Percentiles rank a stretch among this genome's conserved stretches.
phyloP scores from a whole-genome alignment of 1,139 yeast genomes.

The Starmera stellimalicola region DNA sequence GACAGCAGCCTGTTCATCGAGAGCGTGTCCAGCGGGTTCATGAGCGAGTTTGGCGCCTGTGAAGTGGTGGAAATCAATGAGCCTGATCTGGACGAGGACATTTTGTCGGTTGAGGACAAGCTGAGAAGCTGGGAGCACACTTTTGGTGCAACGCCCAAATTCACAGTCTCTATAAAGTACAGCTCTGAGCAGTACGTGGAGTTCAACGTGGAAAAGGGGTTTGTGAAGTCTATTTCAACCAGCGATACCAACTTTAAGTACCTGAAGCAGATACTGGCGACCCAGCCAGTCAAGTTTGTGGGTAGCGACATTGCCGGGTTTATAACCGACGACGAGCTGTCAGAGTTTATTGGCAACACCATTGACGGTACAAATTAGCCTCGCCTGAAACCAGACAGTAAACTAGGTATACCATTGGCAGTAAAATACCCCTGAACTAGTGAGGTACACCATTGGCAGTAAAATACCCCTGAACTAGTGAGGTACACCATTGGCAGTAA shows the following conservation, averaged over 20 bases:
- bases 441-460: too few relatives aligned
- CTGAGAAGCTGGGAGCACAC: constrained; percentile 61
- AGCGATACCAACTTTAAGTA: constrained; percentile 19
- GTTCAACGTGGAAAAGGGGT: constrained; percentile 36
- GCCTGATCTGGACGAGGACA: constrained; percentile 35
- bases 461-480: too few relatives aligned
- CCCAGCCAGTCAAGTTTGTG: constrained; percentile 26
- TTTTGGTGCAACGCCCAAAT: constrained; percentile 63
- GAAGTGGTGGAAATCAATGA: constrained; percentile 11
- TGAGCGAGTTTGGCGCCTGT: constrained; percentile 18
- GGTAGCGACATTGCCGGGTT: constrained; percentile 40
- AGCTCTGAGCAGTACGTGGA: constrained; percentile 24
- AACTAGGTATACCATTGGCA: too few relatives aligned
- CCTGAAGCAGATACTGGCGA: constrained; percentile 23
- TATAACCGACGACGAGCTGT: constrained; percentile 31
- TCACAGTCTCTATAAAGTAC: constrained; percentile 36
- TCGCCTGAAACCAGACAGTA: too few relatives aligned
- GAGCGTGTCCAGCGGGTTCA: constrained; percentile 38
- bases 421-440: too few relatives aligned
- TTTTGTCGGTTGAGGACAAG: constrained; percentile 32
- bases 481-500: too few relatives aligned
- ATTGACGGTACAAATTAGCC: constrained; percentile 34
- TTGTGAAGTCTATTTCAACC: constrained; percentile 20
- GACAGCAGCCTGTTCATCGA: constrained; percentile 37
- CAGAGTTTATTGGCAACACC: constrained; percentile 38